These are phyloP conservation scores for Ballota nigra DNA, from an alignment of 257 asterid species.

Conservation along the genomic window DNA sequence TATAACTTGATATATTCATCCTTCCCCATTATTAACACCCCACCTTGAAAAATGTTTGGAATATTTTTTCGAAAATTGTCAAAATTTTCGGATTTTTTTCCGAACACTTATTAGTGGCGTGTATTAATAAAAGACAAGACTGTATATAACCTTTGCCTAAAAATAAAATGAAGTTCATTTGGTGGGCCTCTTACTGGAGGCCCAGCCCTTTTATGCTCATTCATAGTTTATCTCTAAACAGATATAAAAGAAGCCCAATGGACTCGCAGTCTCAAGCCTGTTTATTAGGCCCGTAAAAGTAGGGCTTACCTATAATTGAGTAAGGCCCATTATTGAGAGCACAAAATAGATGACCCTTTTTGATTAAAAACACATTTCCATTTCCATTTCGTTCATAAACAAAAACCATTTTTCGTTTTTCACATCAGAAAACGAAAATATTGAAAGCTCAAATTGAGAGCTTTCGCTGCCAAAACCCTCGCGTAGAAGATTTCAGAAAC, in stretches of 20 bases:
- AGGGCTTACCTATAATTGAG: background rate
- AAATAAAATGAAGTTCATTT: background rate
- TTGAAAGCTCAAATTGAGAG: slow-evolving; percentile 24
- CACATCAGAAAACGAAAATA: background rate
- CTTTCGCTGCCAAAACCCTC: slow-evolving; percentile 28
- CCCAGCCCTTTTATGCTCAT: background rate
- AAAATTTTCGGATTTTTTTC: too few species aligned
- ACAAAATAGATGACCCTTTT: background rate
- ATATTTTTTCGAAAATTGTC: too few species aligned
- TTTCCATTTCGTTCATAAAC: background rate
- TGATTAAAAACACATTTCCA: background rate
- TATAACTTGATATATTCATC: too few species aligned
- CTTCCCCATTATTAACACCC: too few species aligned
- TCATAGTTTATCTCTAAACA: too few species aligned
- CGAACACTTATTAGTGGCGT: too few species aligned
- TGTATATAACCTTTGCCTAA: too few species aligned
- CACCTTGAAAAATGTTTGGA: too few species aligned
- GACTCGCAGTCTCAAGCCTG: background rate
- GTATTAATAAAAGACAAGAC: too few species aligned
- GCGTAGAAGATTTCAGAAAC: slow-evolving; percentile 19
- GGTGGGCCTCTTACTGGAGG: background rate
- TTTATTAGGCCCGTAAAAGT: background rate
- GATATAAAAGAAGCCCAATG: background rate
- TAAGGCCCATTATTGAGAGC: background rate
- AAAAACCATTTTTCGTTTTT: slow-evolving; percentile 1